These are phyloP conservation scores for Mortierella hygrophila DNA, from an alignment of 192 early-diverging fungal genomes.

Conservation along the genomic window DNA sequence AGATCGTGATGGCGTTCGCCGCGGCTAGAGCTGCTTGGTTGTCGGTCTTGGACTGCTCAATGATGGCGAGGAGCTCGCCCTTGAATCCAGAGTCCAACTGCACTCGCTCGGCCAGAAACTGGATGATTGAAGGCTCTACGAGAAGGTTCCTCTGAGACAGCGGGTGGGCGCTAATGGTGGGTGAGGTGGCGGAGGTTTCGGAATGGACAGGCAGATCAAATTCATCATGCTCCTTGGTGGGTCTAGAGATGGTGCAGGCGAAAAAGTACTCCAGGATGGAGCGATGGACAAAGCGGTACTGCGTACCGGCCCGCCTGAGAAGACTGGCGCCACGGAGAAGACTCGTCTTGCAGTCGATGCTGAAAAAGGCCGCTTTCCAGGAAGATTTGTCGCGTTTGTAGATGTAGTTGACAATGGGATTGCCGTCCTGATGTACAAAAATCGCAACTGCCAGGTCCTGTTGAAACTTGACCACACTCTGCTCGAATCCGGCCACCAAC, in stretches of 20 bases:
- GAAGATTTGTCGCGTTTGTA: too few species aligned
- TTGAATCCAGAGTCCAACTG: constrained; percentile 9
- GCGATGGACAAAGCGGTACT: constrained; percentile 14
- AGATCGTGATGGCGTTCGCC: constrained; percentile 22
- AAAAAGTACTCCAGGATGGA: constrained; percentile 18
- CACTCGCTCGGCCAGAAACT: constrained; percentile 15
- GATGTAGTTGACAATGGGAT: background rate
- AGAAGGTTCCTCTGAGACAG: constrained; percentile 4
- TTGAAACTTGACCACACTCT: background rate
- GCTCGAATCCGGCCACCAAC: background rate
- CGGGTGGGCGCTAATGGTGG: background rate
- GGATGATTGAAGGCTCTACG: background rate
- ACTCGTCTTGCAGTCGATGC: too few species aligned
- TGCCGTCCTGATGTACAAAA: background rate
- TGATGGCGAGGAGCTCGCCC: background rate
- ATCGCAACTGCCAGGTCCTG: background rate
- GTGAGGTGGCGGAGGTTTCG: background rate
- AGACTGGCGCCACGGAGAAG: constrained; percentile 8
- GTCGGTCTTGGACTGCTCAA: constrained; percentile 16
- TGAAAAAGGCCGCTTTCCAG: background rate
- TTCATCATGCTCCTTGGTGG: background rate
- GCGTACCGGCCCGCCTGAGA: background rate
- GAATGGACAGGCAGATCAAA: background rate
- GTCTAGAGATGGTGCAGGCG: constrained; percentile 2
- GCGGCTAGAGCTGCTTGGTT: background rate